Evolutionary conservation across 148 eudicot genomes (phyloP).

Genomic region (Gaultheria prostrata): DNA sequence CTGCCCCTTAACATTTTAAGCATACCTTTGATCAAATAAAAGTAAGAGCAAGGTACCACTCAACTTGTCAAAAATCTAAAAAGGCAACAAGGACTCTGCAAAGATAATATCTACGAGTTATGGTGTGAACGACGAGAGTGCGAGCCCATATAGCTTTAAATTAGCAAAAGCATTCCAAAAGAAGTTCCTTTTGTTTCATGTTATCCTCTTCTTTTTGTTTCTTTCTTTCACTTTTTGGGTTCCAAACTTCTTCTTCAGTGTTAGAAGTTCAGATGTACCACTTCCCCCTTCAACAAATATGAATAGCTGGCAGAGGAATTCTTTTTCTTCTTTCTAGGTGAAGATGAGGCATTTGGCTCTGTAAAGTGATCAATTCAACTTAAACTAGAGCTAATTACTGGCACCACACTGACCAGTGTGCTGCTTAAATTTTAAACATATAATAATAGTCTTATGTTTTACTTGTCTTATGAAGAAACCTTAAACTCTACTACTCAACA

Average conservation of each 20-base stretch:
- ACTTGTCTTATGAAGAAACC: too few species aligned
- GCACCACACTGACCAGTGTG: background rate
- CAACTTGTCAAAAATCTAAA: background rate
- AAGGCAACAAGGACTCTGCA: background rate
- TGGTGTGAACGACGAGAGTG: background rate
- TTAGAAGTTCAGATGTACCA: background rate
- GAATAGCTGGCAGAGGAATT: background rate
- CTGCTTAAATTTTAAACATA: background rate
- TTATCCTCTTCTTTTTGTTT: background rate
- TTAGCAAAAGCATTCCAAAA: background rate
- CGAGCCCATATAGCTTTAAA: background rate
- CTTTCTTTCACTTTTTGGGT: background rate
- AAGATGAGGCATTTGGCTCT: background rate
- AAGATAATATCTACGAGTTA: background rate
- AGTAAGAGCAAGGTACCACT: background rate
- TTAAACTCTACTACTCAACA: too few species aligned
- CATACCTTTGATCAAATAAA: background rate
- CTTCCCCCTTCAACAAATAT: background rate
- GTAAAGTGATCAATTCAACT: background rate
- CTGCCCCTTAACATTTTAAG: background rate
- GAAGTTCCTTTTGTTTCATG: background rate
- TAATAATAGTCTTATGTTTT: too few species aligned
- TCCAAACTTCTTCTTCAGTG: background rate
- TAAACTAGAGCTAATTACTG: background rate
- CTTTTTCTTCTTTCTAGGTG: background rate